These are phyloP conservation scores for Nakazawaea laoshanensis DNA, from an alignment of 805 yeast genomes.

Conservation along the genomic window DNA sequence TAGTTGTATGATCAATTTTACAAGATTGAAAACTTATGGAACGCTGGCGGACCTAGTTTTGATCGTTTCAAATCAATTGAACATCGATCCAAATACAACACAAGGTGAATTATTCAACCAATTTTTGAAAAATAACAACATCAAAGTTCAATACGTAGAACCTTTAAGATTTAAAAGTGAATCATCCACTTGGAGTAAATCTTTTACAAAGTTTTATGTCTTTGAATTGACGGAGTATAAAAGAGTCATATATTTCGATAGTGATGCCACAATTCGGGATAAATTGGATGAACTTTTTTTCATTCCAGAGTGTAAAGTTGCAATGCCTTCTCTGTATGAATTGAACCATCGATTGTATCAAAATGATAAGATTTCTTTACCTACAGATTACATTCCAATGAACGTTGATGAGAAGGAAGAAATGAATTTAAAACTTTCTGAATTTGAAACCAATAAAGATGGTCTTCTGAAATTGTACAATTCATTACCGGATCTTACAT, in stretches of 20 bases:
- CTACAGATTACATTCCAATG: slow-evolving; percentile 9
- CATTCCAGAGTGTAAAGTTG: slow-evolving; percentile 36
- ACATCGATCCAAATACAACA: neutral
- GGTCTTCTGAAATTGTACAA: slow-evolving; percentile 21
- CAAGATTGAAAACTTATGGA: slow-evolving; percentile 25
- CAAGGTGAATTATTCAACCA: slow-evolving; percentile 10
- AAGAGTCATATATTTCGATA: slow-evolving; percentile 48
- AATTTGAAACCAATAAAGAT: slow-evolving; percentile 9
- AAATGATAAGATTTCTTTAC: slow-evolving; percentile 4
- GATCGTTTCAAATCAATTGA: slow-evolving; percentile 24
- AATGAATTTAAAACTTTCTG: neutral
- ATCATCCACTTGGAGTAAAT: slow-evolving; percentile 33
- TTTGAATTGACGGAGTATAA: slow-evolving; percentile 43
- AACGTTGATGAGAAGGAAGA: slow-evolving; percentile 9
- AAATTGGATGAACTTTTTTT: slow-evolving; percentile 45
- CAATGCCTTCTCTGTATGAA: slow-evolving; percentile 39
- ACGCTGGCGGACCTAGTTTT: slow-evolving; percentile 40
- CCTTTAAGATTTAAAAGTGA: slow-evolving; percentile 14
- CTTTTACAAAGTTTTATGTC: slow-evolving; percentile 47
- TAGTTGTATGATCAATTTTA: slow-evolving; percentile 40
- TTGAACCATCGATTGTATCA: slow-evolving; percentile 19
- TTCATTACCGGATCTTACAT: slow-evolving; percentile 25
- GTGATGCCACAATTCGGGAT: slow-evolving; percentile 36
- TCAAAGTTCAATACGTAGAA: slow-evolving; percentile 21
- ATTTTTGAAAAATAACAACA: slow-evolving; percentile 13